Base-by-base conservation (phyloP, 371 early-diverging fungal species). In the Capniomyces stellatus region DNA sequence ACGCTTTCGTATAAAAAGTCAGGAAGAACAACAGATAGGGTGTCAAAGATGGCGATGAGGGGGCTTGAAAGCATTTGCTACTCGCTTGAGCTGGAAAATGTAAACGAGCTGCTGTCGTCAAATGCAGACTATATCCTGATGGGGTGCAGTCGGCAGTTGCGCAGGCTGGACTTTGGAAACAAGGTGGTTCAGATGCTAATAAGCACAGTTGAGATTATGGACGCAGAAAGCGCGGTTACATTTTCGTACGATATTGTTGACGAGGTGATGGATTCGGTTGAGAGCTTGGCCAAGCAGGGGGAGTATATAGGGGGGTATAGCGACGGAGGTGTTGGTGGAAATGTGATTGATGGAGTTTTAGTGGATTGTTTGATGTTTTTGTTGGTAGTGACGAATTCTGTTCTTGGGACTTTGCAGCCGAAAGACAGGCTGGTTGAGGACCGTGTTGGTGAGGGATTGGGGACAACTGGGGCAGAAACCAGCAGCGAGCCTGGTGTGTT, bases 91-190 rank as follows among this genome's bases (percentile, higher is more conserved):
- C 6, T 21, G 4, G 19, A 2, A 30, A 35, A 19, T 18, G 22
- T 51, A 12, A 13, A 8, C 23, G 31, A 51, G n/a, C 21, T 51
- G 31, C 2, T 51, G 2, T 19, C 27, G 21, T 18, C 29, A 4
- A 51, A 51, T 31, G 51, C 51, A 3, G 51, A 51, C 40, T 51
- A 35, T 51, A 51, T 51, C 23, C 12, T 51, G 10, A 29, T 35
- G 29, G 21, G 10, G 3, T 51, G 51, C 22, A 12, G 31, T 19
- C 13, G 19, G 35, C 29, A 29, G n/a, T 13, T 51, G 8, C 29
- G 30, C 29, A 2, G 31, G 13, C 35, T 51, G 18, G n/a, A 29
- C 21, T 30, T 51, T 21, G 3, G 13, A 2, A 19, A 29, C 29
- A 22, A 30, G 23, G 31, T 30, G 15, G 18, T 51, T 21, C 8